phyloP scores from a whole-genome alignment of 257 asterid species.

The Ehretia macrophylla region DNA sequence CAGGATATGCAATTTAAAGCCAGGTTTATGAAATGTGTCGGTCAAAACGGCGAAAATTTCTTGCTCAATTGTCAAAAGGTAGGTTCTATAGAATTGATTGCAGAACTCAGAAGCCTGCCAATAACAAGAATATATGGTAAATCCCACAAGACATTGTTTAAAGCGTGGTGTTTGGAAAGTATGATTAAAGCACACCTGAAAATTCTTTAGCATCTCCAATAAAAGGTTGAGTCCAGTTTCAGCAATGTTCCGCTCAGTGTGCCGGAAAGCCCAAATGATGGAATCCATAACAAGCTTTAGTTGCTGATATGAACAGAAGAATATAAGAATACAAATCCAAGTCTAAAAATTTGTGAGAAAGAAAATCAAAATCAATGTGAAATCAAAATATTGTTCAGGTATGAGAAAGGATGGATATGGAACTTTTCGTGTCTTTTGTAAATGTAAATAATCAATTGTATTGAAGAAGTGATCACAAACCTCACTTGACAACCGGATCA shows the following conservation, averaged over 20 bases:
- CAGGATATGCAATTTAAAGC: slow-evolving; percentile 87
- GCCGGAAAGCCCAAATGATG: slow-evolving; percentile 99
- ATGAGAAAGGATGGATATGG: too few relatives aligned
- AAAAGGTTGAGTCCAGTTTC: slow-evolving; percentile 95
- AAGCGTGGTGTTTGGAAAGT: too few relatives aligned
- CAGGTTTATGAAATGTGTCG: slow-evolving; percentile 95
- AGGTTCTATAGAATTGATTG: slow-evolving; percentile 77
- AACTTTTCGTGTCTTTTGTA: too few relatives aligned
- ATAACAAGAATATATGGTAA: slow-evolving; percentile 23
- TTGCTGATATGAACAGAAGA: slow-evolving; percentile 57
- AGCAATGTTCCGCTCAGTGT: slow-evolving; percentile 95
- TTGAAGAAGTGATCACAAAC: slow-evolving; percentile 31
- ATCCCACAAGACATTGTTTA: neutral
- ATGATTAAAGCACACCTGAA: slow-evolving; percentile 77
- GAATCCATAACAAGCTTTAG: slow-evolving; percentile 96
- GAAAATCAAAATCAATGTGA: neutral
- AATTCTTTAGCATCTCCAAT: slow-evolving; percentile 86
- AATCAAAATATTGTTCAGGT: too few relatives aligned
- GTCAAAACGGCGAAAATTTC: slow-evolving; percentile 90
- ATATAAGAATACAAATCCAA: slow-evolving; percentile 14
- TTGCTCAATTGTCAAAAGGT: slow-evolving; percentile 84
- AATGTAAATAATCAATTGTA: neutral
- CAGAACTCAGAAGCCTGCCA: slow-evolving; percentile 81
- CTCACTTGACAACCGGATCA: slow-evolving; percentile 86
- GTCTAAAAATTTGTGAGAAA: slow-evolving; percentile 3